Conservation (phyloP, 1,139 yeast species). For the Arxiozyma heterogenica region DNA sequence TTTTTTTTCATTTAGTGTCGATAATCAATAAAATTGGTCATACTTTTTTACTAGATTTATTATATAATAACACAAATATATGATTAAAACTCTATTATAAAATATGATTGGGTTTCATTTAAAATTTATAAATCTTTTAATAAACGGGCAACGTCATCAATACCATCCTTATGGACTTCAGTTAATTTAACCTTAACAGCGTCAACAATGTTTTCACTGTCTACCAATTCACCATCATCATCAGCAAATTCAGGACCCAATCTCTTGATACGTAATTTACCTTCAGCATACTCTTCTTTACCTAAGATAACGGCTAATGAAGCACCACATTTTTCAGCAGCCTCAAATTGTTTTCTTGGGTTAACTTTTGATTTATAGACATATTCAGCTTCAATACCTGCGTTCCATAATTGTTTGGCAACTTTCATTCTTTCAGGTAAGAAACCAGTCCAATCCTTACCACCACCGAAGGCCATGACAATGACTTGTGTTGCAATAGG, state of each 20-base stretch:
- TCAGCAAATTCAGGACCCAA: conserved; percentile 83
- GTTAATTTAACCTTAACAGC: conserved; percentile 48
- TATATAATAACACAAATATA: background rate
- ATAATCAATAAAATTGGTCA: too few species aligned
- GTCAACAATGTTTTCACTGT: conserved; percentile 47
- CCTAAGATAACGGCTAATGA: conserved; percentile 87
- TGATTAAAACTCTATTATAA: background rate
- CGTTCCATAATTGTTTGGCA: conserved; percentile 73
- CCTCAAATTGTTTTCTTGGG: conserved; percentile 91
- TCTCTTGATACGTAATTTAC: conserved; percentile 73
- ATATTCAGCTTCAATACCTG: conserved; percentile 84
- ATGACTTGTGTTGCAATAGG: conserved; percentile 86
- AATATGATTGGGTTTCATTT: background rate
- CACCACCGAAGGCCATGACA: conserved; percentile 98
- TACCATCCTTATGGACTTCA: conserved; percentile 33
- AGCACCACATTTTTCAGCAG: conserved; percentile 92
- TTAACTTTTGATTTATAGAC: conserved; percentile 88
- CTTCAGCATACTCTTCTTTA: conserved; percentile 75
- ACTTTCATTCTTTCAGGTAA: conserved; percentile 83
- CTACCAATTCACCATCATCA: conserved; percentile 77
- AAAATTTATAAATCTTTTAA: conserved; percentile 40
- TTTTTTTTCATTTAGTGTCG: too few species aligned
- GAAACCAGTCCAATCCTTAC: conserved; percentile 90
- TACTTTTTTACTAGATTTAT: too few species aligned
- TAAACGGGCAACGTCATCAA: conserved; percentile 51